Conservation (phyloP, 2,329 filamentous ascomycete genomes). For the Trichoderma sp. region DNA sequence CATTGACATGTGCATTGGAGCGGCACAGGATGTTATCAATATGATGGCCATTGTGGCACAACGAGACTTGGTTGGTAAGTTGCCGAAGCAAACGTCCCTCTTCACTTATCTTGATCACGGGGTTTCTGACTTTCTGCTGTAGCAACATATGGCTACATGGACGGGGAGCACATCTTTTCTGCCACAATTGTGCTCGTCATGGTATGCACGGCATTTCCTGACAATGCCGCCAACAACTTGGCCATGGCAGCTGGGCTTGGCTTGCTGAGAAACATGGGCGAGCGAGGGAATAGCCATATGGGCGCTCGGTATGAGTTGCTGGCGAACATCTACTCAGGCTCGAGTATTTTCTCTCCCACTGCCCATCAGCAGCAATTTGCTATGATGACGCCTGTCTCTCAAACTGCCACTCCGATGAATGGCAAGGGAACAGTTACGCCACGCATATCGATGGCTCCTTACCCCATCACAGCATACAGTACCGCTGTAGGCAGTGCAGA, state of each 20-base stretch:
- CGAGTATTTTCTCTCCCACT: constrained; percentile 26
- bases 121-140: neutral
- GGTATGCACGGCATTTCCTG: constrained; percentile 52
- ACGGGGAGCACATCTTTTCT: constrained; percentile 55
- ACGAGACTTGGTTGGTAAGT: constrained; percentile 45
- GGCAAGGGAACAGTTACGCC: neutral
- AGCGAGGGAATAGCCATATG: constrained; percentile 52
- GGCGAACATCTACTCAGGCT: constrained; percentile 27
- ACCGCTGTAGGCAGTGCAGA: neutral
- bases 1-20: constrained; percentile 52
- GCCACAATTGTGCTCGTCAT: constrained; percentile 54
- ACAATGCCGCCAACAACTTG: constrained; percentile 39
- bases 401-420: constrained; percentile 4
- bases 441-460: constrained; percentile 16
- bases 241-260: constrained; percentile 48
- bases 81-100: neutral
- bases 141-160: constrained; percentile 57
- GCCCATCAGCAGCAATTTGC: neutral
- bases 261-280: constrained; percentile 50
- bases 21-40: constrained; percentile 43
- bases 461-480: constrained; percentile 7
- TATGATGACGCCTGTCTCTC: constrained; percentile 1
- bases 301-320: constrained; percentile 30
- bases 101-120: neutral
- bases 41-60: constrained; percentile 27